Evolutionary conservation across 2,329 filamentous ascomycete species (phyloP).

Genomic region (Sporothrix pseudoabietina): DNA sequence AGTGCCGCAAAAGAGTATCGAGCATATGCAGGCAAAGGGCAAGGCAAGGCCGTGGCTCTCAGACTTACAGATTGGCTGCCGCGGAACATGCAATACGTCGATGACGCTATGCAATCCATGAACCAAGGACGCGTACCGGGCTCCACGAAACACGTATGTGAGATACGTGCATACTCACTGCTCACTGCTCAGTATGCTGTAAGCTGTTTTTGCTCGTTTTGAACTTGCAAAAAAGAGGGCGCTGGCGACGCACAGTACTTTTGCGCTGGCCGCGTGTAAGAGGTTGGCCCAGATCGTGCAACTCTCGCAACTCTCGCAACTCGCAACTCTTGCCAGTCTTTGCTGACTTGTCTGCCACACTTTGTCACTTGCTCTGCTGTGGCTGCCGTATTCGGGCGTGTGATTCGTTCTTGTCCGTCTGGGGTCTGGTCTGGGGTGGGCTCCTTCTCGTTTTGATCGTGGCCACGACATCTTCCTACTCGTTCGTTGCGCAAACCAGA

Average conservation of each 20-base stretch:
- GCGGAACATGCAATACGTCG: slow-evolving; percentile 15
- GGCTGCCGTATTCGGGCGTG: neutral
- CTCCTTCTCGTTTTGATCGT: slow-evolving; percentile 11
- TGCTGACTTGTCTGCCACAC: neutral
- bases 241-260: neutral
- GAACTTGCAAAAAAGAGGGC: neutral
- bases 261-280: neutral
- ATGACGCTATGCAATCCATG: slow-evolving; percentile 23
- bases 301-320: no score
- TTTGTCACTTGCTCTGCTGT: neutral
- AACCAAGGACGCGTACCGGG: slow-evolving; percentile 21
- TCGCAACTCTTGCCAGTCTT: neutral
- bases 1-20: neutral
- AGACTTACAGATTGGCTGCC: neutral
- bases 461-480: neutral
- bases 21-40: neutral
- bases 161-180: neutral
- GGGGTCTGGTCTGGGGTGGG: neutral
- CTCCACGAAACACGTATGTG: neutral
- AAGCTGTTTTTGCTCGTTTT: no score
- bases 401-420: neutral
- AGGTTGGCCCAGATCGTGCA: neutral
- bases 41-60: neutral
- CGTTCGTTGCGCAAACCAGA: neutral
- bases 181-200: neutral